phyloP scores from a whole-genome alignment of 1,284 basidiomycete species.

The Puccinia hordei region DNA sequence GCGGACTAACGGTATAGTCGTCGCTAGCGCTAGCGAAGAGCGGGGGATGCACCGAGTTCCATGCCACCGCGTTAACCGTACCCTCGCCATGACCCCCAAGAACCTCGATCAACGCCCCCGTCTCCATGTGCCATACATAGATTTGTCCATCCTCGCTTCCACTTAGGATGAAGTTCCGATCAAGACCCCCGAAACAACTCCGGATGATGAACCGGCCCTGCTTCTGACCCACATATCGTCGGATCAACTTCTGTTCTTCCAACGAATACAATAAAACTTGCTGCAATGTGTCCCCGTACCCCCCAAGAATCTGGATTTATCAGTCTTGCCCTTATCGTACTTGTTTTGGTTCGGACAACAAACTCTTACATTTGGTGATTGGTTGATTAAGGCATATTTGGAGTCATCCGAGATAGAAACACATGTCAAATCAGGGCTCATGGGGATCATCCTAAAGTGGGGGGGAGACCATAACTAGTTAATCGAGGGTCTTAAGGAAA shows the following conservation, averaged over 20 bases:
- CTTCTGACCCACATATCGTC: conserved; percentile 78
- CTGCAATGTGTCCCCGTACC: conserved; percentile 61
- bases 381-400: conserved; percentile 80
- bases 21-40: conserved; percentile 74
- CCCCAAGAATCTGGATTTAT: too few species aligned
- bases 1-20: conserved; percentile 55
- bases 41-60: conserved; percentile 79
- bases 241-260: conserved; percentile 66
- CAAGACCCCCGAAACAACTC: conserved; percentile 89
- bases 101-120: conserved; percentile 76
- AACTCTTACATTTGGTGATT: conserved; percentile 80
- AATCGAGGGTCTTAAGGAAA: too few species aligned
- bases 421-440: conserved; percentile 72
- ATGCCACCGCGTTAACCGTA: conserved; percentile 91
- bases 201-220: conserved; percentile 82
- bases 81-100: conserved; percentile 80
- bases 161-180: conserved; percentile 84
- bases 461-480: too few species aligned
- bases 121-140: conserved; percentile 92
- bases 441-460: conserved; percentile 46
- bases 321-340: background rate
- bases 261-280: conserved; percentile 88
- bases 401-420: conserved; percentile 86
- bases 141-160: conserved; percentile 92
- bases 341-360: conserved; percentile 51